Base-by-base conservation (phyloP, 768 basidiomycete species). In the Termitomyces sp. region DNA sequence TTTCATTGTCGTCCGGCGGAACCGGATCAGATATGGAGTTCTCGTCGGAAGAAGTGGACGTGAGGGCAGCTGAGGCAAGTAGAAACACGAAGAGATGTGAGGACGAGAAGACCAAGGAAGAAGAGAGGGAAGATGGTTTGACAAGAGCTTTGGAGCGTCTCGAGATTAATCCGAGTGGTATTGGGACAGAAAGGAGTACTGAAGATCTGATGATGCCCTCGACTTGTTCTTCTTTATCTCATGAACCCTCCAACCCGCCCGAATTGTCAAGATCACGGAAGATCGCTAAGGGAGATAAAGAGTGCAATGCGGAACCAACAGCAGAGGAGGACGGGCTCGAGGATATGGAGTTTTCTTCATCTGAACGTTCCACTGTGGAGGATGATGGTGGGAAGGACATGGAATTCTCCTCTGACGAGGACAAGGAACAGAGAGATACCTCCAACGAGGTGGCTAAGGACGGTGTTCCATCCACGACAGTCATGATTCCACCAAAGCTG, bases 281-380 rank as follows among this genome's bases (percentile, higher is more conserved):
- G 17, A 14, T 37, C 17, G 12, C 8, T 17, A 37, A 24, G 3
- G 34, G 45, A 35, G 34, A 53, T 9, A 6, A 12, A 4, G 10
- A 45, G 3, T 11, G 5, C 4, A 19, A 32, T n/a, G n/a, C 4
- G 10, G 17, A 26, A 17, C 32, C 52, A 53, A 26, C 24, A 1
- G 14, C 37, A 22, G 38, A 14, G n/a, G 49, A 38, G 19, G 50
- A 41, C 9, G 40, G 30, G 9, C 28, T 41, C n/a, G 26, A 40
- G 19, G 50, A 55, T 43, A 53, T 53, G 52, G 44, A 53, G 44
- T 53, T 53, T 44, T 55, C 54, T 8, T 44, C 47, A n/a, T 45
- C 55, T 1, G 37, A 51, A 9, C 38, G 30, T 17, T 47, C 45
- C 7, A 24, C 9, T 32, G 12, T n/a, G 17, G 48, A 26, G 9